Conservation (phyloP, 2,329 filamentous ascomycete species). For the Neonectria hederae region DNA sequence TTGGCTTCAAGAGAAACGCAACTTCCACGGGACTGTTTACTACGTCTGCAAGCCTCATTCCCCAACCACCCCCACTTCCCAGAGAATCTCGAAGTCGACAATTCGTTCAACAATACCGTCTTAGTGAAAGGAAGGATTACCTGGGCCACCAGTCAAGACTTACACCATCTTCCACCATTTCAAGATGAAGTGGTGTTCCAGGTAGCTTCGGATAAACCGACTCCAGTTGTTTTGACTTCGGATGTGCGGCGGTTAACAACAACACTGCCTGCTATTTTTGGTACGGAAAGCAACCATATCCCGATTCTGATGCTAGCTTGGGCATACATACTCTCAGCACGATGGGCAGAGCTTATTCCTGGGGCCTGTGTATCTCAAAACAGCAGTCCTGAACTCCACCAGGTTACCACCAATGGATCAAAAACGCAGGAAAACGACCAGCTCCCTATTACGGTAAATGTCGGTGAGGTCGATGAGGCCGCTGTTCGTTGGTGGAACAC, state of each 20-base stretch:
- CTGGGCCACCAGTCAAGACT: background rate
- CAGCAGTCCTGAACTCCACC: background rate
- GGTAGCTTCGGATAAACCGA: constrained; percentile 11
- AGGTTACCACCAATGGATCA: background rate
- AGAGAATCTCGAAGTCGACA: background rate
- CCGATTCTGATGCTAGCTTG: constrained; percentile 41
- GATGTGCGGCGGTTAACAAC: background rate
- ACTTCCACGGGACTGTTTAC: background rate
- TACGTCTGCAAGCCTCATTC: background rate
- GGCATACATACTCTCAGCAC: constrained; percentile 44
- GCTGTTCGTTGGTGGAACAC: constrained; percentile 45
- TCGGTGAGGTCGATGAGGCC: constrained; percentile 39
- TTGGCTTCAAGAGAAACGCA: background rate
- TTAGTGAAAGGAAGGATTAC: background rate
- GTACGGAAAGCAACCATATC: constrained; percentile 27
- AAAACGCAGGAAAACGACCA: background rate
- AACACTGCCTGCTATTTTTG: constrained; percentile 15
- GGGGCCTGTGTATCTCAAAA: constrained; percentile 20
- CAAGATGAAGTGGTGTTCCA: constrained; percentile 14
- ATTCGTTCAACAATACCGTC: background rate
- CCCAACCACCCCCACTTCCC: background rate
- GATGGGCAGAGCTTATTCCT: constrained; percentile 45
- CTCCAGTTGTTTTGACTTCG: constrained; percentile 11
- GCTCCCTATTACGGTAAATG: constrained; percentile 18
- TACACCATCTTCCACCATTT: constrained; percentile 12